Base-by-base conservation (phyloP, 176 grass and related monocot species). In the Avena eriantha region DNA sequence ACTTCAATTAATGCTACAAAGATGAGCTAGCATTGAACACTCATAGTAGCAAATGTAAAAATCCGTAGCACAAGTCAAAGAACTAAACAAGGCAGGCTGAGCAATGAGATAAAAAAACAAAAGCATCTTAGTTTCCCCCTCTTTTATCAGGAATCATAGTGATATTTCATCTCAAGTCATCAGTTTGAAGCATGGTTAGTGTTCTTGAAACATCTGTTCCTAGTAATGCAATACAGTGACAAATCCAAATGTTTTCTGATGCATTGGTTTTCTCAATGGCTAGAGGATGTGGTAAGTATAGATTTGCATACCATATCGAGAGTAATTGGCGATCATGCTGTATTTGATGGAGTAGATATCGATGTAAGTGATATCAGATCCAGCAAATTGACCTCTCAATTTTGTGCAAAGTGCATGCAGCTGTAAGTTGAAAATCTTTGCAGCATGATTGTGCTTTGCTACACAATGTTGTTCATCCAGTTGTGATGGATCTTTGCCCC, bases 381-480 rank as follows among this genome's bases (percentile, higher is more conserved):
- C 92, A 64, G 84, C 10, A 10, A 95, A 90, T 91, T 90, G 76
- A 79, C 80, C 67, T 83, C 79, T 85, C 84, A 99, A 75, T 76
- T 99, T 94, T 26, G 89, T 96, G 72, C 94, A 99, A 67, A 99
- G 90, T 49, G 90, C 88, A 90, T 96, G 94, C 65, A 96, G 73
- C 60, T 99, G 97, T 64, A 94, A 75, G 83, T 99, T 99, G 87
- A 99, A 96, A 88, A 99, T 85, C 75, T 89, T 94, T 69, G 97
- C 92, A 54, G 59, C 97, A 50, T 87, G 92, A 35, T 99, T 99
- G 85, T 99, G 97, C 64, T 90, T 92, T 29, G 80, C 89, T 39
- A 96, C 90, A 87, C 97, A 99, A 85, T 90, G 94, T 80, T 88
- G 58, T 82, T 86, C 80, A 81, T 99, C 97, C 33, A 99, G 76